These are phyloP conservation scores for Penicillium aurantiogriseum DNA, from an alignment of 2,329 filamentous ascomycete genomes.

Conservation along the genomic window DNA sequence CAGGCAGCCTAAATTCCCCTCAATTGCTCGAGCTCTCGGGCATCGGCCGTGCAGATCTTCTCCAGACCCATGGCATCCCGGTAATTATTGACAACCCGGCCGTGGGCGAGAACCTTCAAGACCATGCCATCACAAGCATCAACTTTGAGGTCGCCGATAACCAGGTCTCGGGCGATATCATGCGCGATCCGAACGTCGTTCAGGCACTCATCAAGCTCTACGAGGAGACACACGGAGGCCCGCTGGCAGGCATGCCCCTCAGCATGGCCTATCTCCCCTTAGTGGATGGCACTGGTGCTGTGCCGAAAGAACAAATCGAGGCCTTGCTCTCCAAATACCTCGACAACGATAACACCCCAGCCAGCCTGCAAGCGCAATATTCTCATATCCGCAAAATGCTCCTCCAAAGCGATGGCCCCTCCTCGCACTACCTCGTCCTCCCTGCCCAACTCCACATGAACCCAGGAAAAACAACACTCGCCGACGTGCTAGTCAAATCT, in stretches of 20 bases:
- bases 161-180: slow-evolving; percentile 25
- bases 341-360: background rate
- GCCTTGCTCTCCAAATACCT: slow-evolving; percentile 8
- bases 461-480: slow-evolving; percentile 13
- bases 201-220: slow-evolving; percentile 24
- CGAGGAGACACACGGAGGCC: slow-evolving; percentile 21
- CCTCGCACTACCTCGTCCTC: slow-evolving; percentile 17
- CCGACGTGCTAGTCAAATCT: slow-evolving; percentile 14
- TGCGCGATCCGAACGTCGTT: slow-evolving; percentile 23
- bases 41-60: slow-evolving; percentile 51
- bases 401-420: slow-evolving; percentile 4
- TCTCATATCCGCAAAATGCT: slow-evolving; percentile 15
- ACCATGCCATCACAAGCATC: slow-evolving; percentile 42
- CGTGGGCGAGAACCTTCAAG: slow-evolving; percentile 54
- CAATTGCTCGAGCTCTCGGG: slow-evolving; percentile 62
- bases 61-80: slow-evolving; percentile 44
- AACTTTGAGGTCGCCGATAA: slow-evolving; percentile 26
- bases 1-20: slow-evolving; percentile 57
- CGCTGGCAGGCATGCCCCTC: slow-evolving; percentile 25
- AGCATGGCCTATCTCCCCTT: slow-evolving; percentile 29
- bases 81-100: slow-evolving; percentile 46
- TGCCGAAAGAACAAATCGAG: slow-evolving; percentile 9
- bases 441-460: slow-evolving; percentile 18
- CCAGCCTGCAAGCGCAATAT: slow-evolving; percentile 14
- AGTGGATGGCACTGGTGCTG: slow-evolving; percentile 20